phyloP scores from a whole-genome alignment of 179 eudicot species.

The Vitellaria paradoxa region DNA sequence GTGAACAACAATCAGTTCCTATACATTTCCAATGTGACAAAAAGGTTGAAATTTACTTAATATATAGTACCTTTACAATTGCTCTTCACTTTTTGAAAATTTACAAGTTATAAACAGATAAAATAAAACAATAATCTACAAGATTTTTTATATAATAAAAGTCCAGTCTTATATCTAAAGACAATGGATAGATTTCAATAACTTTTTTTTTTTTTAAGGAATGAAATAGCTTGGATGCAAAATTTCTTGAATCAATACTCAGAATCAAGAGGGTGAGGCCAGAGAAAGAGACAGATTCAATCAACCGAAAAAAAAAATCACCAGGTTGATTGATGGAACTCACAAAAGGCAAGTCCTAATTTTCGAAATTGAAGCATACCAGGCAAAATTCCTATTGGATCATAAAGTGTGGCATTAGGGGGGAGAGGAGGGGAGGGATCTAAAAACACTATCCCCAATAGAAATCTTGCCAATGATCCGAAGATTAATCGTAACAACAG shows the following conservation, averaged over 20 bases:
- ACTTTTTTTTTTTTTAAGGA: no score
- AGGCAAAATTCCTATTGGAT: background rate
- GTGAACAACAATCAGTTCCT: background rate
- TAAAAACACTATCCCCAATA: background rate
- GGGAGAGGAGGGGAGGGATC: background rate
- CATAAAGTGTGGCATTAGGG: background rate
- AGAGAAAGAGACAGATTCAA: background rate
- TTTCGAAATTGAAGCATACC: background rate
- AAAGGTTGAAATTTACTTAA: background rate
- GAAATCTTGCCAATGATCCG: no score
- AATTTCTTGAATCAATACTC: no score
- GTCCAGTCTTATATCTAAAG: no score
- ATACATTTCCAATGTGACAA: background rate
- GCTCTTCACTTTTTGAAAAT: no score
- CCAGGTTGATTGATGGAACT: background rate
- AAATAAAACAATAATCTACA: no score
- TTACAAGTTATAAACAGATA: no score
- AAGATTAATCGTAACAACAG: background rate
- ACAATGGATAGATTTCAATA: no score
- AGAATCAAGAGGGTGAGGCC: no score
- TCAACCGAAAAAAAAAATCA: background rate
- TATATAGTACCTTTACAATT: background rate
- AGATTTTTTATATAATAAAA: no score
- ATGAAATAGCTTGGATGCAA: no score
- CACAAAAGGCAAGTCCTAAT: background rate